Conservation (phyloP, 2,329 filamentous ascomycete genomes). For the Aureobasidium sp. region DNA sequence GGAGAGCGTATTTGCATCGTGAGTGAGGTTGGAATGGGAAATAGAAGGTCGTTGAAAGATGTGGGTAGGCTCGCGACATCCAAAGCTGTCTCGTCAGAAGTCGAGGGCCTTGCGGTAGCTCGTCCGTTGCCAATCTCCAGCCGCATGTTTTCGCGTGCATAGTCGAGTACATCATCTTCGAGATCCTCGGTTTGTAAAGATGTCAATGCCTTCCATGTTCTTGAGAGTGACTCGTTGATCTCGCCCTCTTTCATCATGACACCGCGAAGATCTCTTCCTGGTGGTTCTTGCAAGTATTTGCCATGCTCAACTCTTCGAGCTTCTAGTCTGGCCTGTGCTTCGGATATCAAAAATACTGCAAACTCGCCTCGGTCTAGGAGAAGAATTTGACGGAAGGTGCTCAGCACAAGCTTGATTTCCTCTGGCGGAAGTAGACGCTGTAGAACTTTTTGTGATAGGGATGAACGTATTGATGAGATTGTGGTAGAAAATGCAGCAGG, state of each 20-base stretch:
- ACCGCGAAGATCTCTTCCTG: slow-evolving; percentile 50
- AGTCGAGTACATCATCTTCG: slow-evolving; percentile 67
- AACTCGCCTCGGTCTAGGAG: slow-evolving; percentile 86
- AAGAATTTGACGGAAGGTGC: slow-evolving; percentile 77
- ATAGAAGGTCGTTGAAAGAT: slow-evolving; percentile 68
- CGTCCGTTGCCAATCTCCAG: slow-evolving; percentile 51
- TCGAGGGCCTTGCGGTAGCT: slow-evolving; percentile 37
- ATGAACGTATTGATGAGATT: slow-evolving; percentile 69
- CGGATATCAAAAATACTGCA: slow-evolving; percentile 73
- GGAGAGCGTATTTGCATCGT: slow-evolving; percentile 68
- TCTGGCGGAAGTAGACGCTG: slow-evolving; percentile 73
- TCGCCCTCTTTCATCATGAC: slow-evolving; percentile 80
- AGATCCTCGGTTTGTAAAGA: slow-evolving; percentile 69
- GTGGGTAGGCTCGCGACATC: neutral
- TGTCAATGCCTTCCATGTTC: slow-evolving; percentile 75
- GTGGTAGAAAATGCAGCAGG: slow-evolving; percentile 62
- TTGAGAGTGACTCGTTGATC: slow-evolving; percentile 65
- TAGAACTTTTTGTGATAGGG: slow-evolving; percentile 74
- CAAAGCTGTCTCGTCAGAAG: slow-evolving; percentile 16
- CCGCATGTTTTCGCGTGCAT: slow-evolving; percentile 69
- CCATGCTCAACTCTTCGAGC: slow-evolving; percentile 60
- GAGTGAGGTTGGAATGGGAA: slow-evolving; percentile 67
- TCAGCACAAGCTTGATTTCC: slow-evolving; percentile 69
- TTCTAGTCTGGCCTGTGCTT: slow-evolving; percentile 75
- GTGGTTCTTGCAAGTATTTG: slow-evolving; percentile 44